phyloP scores from a whole-genome alignment of 257 asterid genomes.

The Handroanthus guayacan region DNA sequence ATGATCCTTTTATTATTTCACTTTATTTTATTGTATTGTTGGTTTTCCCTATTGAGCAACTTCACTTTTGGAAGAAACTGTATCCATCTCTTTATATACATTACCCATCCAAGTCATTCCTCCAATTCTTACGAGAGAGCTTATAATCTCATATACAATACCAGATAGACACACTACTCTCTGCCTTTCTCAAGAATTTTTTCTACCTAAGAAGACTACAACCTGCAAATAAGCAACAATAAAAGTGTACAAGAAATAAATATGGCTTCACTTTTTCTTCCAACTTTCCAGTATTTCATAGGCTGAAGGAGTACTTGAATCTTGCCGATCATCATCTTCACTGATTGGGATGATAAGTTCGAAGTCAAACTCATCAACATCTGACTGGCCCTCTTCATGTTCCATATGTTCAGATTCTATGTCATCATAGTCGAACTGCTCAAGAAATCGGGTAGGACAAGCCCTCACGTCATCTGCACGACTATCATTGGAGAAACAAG shows the following conservation, averaged over 20 bases:
- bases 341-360: constrained; percentile 40
- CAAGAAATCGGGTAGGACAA: constrained; percentile 1
- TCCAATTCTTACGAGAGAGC: too few relatives aligned
- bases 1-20: too few relatives aligned
- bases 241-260: constrained; percentile 28
- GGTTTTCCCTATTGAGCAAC: too few relatives aligned
- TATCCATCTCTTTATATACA: too few relatives aligned
- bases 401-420: constrained; percentile 32
- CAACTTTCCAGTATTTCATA: constrained; percentile 72
- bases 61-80: too few relatives aligned
- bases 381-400: constrained; percentile 38
- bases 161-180: too few relatives aligned
- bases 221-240: constrained; percentile 14
- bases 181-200: too few relatives aligned
- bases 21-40: too few relatives aligned
- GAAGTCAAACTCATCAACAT: constrained; percentile 47
- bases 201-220: neutral
- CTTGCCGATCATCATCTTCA: constrained; percentile 43
- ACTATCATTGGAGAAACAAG: constrained; percentile 21
- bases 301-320: constrained; percentile 65
- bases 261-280: constrained; percentile 53
- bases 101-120: too few relatives aligned
- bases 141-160: too few relatives aligned
- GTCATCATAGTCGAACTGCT: constrained; percentile 37
- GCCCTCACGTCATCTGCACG: constrained; percentile 11